phyloP scores from a whole-genome alignment of 176 grass and related monocot genomes.

The Metroxylon sagu region DNA sequence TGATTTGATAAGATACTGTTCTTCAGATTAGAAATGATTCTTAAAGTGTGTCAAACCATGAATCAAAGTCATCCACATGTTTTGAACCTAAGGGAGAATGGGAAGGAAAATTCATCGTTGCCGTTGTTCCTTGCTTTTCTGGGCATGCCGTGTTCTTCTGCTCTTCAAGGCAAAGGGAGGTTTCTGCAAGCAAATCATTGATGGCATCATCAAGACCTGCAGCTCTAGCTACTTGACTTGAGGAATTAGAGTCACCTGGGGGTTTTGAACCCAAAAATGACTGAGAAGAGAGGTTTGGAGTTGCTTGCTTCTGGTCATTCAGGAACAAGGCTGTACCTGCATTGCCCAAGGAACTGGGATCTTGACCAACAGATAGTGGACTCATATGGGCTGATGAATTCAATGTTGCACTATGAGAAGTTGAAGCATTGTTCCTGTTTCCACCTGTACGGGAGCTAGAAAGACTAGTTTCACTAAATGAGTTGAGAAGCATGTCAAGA shows the following conservation, averaged over 20 bases:
- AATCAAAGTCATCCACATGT: slow-evolving; percentile 57
- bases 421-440: slow-evolving; percentile 2
- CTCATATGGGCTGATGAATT: slow-evolving; percentile 4
- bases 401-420: neutral
- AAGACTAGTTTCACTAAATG: slow-evolving; percentile 40
- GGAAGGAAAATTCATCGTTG: slow-evolving; percentile 1
- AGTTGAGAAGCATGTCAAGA: slow-evolving; percentile 59
- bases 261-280: slow-evolving; percentile 7
- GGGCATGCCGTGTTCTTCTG: slow-evolving; percentile 12
- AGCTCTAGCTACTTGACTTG: slow-evolving; percentile 18
- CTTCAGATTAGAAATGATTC: neutral
- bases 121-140: slow-evolving; percentile 4
- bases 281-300: slow-evolving; percentile 9
- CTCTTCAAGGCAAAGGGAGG: slow-evolving; percentile 20
- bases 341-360: slow-evolving; percentile 1
- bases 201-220: slow-evolving; percentile 32
- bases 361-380: neutral
- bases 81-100: slow-evolving; percentile 21
- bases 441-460: slow-evolving; percentile 24
- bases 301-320: neutral
- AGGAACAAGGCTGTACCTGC: neutral
- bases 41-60: slow-evolving; percentile 67
- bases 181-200: slow-evolving; percentile 39
- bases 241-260: neutral
- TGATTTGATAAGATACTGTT: neutral